A percentile compares a stretch with the other conserved stretches of the same genome.
phyloP scores from a whole-genome alignment of 2,329 filamentous ascomycete species.

The Paradendryphiella salina region DNA sequence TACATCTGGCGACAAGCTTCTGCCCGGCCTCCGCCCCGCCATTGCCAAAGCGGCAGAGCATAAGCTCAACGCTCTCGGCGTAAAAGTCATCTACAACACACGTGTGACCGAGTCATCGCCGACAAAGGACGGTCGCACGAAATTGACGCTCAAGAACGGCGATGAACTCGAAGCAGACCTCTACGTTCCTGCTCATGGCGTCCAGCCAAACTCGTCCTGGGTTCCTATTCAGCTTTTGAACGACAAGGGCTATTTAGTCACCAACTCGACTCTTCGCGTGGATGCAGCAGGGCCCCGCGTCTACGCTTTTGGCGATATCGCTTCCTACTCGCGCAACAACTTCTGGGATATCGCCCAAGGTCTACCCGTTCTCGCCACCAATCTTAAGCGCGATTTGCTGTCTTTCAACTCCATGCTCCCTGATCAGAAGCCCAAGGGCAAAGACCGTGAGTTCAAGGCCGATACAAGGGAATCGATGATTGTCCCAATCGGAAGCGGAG shows the following conservation, averaged over 20 bases:
- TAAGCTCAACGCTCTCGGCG: slow-evolving; percentile 53
- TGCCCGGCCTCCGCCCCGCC: slow-evolving; percentile 48
- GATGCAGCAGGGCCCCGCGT: slow-evolving; percentile 51
- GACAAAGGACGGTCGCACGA: slow-evolving; percentile 46
- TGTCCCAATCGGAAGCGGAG: slow-evolving; percentile 39
- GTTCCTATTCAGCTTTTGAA: slow-evolving; percentile 55
- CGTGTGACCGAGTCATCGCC: slow-evolving; percentile 32
- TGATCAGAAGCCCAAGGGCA: slow-evolving; percentile 28
- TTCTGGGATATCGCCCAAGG: slow-evolving; percentile 48
- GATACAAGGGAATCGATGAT: slow-evolving; percentile 33
- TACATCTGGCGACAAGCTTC: slow-evolving; percentile 47
- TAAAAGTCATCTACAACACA: slow-evolving; percentile 51
- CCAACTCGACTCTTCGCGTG: slow-evolving; percentile 52
- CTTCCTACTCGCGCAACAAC: slow-evolving; percentile 49
- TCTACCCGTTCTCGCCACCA: slow-evolving; percentile 49
- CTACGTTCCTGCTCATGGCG: slow-evolving; percentile 58
- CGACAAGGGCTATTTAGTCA: slow-evolving; percentile 53
- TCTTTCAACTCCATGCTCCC: slow-evolving; percentile 27
- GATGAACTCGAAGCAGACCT: slow-evolving; percentile 54
- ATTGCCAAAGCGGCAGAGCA: slow-evolving; percentile 51
- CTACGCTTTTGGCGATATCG: slow-evolving; percentile 55
- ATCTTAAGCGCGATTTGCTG: slow-evolving; percentile 54
- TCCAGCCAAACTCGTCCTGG: slow-evolving; percentile 57
- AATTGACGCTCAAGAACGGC: slow-evolving; percentile 50
- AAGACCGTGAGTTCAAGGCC: slow-evolving; percentile 30